Base-by-base conservation (phyloP, 2,329 filamentous ascomycete species). In the Colletotrichum scovillei region DNA sequence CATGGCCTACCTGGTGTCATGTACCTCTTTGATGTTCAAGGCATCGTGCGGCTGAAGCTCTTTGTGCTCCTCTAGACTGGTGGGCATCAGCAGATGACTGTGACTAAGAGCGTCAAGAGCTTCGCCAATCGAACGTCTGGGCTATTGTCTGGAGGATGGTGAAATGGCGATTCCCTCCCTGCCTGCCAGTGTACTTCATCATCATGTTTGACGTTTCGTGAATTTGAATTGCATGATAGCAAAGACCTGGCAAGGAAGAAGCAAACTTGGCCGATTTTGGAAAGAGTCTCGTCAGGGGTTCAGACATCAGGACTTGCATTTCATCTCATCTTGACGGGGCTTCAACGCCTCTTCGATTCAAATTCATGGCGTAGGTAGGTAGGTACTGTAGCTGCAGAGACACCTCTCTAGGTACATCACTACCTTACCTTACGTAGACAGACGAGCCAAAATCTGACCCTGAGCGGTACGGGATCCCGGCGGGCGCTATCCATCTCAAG, bases 311-410 rank as follows among this genome's bases (percentile, higher is more conserved):
- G 22, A 35, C 42, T 49, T 11, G 42, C 42, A 49, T 24, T 35
- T 65, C 60, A 71, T 73, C 66, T 65, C 62, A 62, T 71, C 63
- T 71, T 53, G 53, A 55, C 57, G 55, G 11, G 63, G 26, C 53
- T 66, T 26, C 62, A 35, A 70, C 53, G 22, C 38, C 59, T 65
- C 59, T 58, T 35, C 24, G 57, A 72, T 62, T 63, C 65, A 63
- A 52, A 49, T 63, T 69, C 58, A 63, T 56, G 30, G 26, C 28
- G 55, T 30, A 32, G 2, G 26, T 30, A 32, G 2, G 26, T 46
- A 24, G n/a, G 22, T 60, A n/a, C 58, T 35, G 32, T 12, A 35
- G 32, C 58, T 60, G 26, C 32, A 24, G 16, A 28, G 24, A 69
- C 30, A 59, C 53, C 32, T 35, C 9, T 12, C 11, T 35, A 22